These are phyloP conservation scores for Podospora anserina DNA, from an alignment of 495 filamentous ascomycete genomes.

Conservation along the genomic window DNA sequence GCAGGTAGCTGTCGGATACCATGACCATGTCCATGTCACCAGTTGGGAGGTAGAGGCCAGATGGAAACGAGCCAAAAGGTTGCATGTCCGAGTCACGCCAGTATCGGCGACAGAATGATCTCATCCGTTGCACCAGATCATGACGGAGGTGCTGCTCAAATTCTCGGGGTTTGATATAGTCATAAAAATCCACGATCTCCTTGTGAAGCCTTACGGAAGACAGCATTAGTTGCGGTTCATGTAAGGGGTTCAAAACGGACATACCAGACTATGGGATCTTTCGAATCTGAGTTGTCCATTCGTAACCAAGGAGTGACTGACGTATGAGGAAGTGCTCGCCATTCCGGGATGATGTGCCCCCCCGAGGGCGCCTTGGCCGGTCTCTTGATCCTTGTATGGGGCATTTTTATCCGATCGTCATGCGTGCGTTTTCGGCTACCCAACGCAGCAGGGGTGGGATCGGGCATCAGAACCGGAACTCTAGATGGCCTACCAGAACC, in stretches of 20 bases:
- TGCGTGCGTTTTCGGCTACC: slow-evolving; percentile 62
- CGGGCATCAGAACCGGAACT: slow-evolving; percentile 5
- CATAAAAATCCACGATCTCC: slow-evolving; percentile 84
- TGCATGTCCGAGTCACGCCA: slow-evolving; percentile 58
- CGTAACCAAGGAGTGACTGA: slow-evolving; percentile 60
- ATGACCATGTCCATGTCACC: slow-evolving; percentile 91
- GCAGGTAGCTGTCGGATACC: slow-evolving; percentile 61
- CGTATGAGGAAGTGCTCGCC: slow-evolving; percentile 45
- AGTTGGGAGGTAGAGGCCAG: slow-evolving; percentile 84
- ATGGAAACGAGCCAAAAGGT: slow-evolving; percentile 87
- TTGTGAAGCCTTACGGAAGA: slow-evolving; percentile 62
- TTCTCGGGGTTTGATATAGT: slow-evolving; percentile 69
- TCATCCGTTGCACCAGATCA: slow-evolving; percentile 62
- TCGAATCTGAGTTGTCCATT: slow-evolving; percentile 47
- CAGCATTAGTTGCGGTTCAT: background rate
- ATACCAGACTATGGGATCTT: slow-evolving; percentile 51
- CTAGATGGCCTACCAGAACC: slow-evolving; percentile 4
- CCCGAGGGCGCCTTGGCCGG: slow-evolving; percentile 38
- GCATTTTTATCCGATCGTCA: slow-evolving; percentile 62
- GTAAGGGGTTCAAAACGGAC: slow-evolving; percentile 9
- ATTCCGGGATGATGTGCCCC: slow-evolving; percentile 55
- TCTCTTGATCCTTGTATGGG: slow-evolving; percentile 45
- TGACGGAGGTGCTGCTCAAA: slow-evolving; percentile 73
- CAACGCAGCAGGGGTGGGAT: slow-evolving; percentile 23
- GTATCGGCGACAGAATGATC: slow-evolving; percentile 48